Evolutionary conservation across 129 eudicot genomes (phyloP).

Genomic region (sunflower (Helianthus annuus)): HanXRQr2.0-SUNRISE NC_035447.2:9141589-9142088

Average conservation of each 20-base stretch:
- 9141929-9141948: constrained; percentile 98
- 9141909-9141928: constrained; percentile 95
- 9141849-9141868: constrained; percentile 15
- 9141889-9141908: constrained; percentile 88
- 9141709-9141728: not conserved
- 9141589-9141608: no score
- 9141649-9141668: not conserved
- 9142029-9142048: constrained; percentile 70
- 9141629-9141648: no score
- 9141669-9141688: not conserved
- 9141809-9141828: not conserved
- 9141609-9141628: no score
- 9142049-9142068: constrained; percentile 91
- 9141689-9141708: not conserved
- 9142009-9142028: constrained; percentile 82
- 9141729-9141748: not conserved
- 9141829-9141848: not conserved
- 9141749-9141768: no score
- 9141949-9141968: constrained; percentile 90
- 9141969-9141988: constrained; percentile 97
- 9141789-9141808: constrained; percentile 1
- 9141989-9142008: constrained; percentile 94
- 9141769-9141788: not conserved
- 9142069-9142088: constrained; percentile 93
- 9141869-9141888: constrained; percentile 37